Base-by-base conservation (phyloP, 441 rosid species). In the Brassica balearica region DNA sequence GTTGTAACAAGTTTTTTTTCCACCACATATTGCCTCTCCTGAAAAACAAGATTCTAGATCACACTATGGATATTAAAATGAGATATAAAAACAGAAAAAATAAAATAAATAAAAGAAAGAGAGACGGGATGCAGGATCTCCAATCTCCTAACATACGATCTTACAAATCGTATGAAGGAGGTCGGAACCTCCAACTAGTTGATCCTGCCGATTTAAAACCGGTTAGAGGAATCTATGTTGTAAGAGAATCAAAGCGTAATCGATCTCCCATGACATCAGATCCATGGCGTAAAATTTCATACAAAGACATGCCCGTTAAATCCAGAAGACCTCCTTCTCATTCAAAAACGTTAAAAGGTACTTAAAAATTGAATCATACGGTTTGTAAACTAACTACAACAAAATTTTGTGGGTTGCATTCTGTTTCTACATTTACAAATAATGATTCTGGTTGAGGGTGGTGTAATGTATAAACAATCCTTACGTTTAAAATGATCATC, bases 61-160 rank as follows among this genome's bases (percentile, higher is more conserved):
- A 72, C 17, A 68, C 1, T 29, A 14, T 2, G 14, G 27, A 34
- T 4, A 53, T 17, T 20, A 23, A 19, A 56, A 56, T 53, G 10
- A 53, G 22, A 56, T 63, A 80, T 38, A 51, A 38, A 20, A 25
- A 1, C 6, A 56, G 1, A 38, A 56, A 41, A 20, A 3, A 0
- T 0, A 22, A 9, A 8, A 29, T 1, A 14, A 4, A 11, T 41
- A 41, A 41, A 9, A 41, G 48, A 41, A 4, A 9, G 62, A 8
- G 62, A 58, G n/a, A 6, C 11, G 0, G 8, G 68, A 80, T 80
- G 77, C 73, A 76, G 74, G 70, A 70, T 55, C 23, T 78, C 41
- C 80, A 70, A 70, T 81, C 86, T 70, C 53, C 84, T 67, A 73
- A 43, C 61, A 5, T 69, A 3, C 80, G 74, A 71, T 71, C 51